Evolutionary conservation across 83 land plant species (phyloP).

Genomic region (Diphasiastrum complanatum): DNA sequence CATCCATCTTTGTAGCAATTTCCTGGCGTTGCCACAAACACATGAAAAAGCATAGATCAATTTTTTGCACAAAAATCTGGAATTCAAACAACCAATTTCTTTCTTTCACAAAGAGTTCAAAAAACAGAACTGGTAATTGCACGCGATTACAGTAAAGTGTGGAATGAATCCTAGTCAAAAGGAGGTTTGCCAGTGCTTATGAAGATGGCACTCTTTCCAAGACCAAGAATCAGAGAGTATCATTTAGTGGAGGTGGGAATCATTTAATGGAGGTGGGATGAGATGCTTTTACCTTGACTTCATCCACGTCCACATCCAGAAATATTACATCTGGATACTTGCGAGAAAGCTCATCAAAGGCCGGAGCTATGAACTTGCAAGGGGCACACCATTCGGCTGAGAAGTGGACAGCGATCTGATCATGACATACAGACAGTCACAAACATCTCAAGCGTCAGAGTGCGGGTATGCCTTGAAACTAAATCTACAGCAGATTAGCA

Average conservation of each 20-base stretch:
- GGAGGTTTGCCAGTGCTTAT: neutral
- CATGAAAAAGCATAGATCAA: neutral
- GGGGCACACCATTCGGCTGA: conserved; percentile 48
- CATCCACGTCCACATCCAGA: conserved; percentile 37
- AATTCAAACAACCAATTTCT: neutral
- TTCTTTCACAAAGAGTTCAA: neutral
- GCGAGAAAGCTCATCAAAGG: conserved; percentile 21
- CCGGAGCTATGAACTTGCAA: conserved; percentile 38
- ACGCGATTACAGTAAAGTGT: neutral
- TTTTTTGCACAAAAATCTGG: neutral
- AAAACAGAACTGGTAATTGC: neutral
- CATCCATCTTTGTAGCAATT: conserved; percentile 43
- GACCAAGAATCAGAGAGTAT: neutral
- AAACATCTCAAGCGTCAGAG: too few species aligned
- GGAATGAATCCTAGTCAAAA: neutral
- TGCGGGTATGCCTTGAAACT: too few species aligned
- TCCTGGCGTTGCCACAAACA: conserved; percentile 21
- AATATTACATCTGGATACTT: conserved; percentile 31
- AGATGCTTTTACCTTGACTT: conserved; percentile 14
- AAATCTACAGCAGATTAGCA: too few species aligned
- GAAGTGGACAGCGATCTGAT: conserved; percentile 44
- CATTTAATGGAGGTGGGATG: neutral
- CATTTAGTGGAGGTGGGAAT: neutral
- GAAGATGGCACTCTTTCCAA: neutral
- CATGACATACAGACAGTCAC: too few species aligned